Evolutionary conservation across 2,329 filamentous ascomycete species (phyloP).

Genomic region (Trichoderma simmonsii): DNA sequence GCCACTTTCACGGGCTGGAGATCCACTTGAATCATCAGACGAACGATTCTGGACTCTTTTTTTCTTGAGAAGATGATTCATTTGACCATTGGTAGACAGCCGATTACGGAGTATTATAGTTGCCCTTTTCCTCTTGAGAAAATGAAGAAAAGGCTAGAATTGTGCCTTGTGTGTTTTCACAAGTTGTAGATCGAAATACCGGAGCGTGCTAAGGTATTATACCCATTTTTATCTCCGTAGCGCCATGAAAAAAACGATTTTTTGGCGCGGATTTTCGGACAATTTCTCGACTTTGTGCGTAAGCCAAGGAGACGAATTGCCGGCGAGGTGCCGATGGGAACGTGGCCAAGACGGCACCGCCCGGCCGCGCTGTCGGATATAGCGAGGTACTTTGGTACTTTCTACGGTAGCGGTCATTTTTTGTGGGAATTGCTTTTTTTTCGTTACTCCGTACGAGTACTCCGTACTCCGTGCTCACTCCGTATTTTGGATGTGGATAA

Average conservation of each 20-base stretch:
- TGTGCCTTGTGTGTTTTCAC: no score
- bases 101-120: neutral
- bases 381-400: neutral
- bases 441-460: no score
- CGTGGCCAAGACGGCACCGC: neutral
- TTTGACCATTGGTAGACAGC: neutral
- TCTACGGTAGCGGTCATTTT: no score
- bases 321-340: neutral
- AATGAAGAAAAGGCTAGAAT: neutral
- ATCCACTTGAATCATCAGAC: neutral
- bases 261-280: no score
- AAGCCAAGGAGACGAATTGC: neutral
- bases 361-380: neutral
- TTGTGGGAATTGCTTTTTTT: neutral
- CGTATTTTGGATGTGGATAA: no score
- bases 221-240: neutral
- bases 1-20: neutral
- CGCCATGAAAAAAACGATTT: neutral
- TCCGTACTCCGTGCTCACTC: no score
- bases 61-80: neutral
- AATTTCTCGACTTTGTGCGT: neutral
- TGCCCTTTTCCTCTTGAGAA: no score
- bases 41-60: neutral
- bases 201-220: neutral
- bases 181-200: neutral